A percentile compares a stretch with the other conserved stretches of the same genome.
phyloP scores from a whole-genome alignment of 2,329 filamentous ascomycete genomes.

The Orbilia blumenaviensis region DNA sequence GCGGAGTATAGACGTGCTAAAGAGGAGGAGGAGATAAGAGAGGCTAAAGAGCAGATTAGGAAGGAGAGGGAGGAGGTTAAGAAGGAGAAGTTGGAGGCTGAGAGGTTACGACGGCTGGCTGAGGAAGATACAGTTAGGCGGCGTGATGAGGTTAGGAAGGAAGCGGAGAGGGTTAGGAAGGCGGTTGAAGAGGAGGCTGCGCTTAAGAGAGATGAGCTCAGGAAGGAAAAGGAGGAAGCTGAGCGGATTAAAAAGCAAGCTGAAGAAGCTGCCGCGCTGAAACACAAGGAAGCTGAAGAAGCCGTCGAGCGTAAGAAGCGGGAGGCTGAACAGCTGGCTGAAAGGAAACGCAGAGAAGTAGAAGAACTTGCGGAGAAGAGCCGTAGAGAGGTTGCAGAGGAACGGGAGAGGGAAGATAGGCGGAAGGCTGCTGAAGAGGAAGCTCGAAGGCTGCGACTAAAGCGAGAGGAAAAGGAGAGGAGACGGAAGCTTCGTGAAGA shows the following conservation, averaged over 20 bases:
- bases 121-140: slow-evolving; percentile 29
- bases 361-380: slow-evolving; percentile 79
- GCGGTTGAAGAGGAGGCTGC: slow-evolving; percentile 38
- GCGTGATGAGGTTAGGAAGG: slow-evolving; percentile 39
- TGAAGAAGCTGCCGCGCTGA: slow-evolving; percentile 91
- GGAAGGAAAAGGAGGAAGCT: slow-evolving; percentile 28
- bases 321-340: slow-evolving; percentile 82
- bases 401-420: slow-evolving; percentile 80
- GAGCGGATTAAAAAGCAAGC: slow-evolving; percentile 75
- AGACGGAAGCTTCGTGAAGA: slow-evolving; percentile 87
- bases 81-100: slow-evolving; percentile 41
- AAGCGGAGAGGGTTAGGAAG: slow-evolving; percentile 31
- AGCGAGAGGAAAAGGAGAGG: slow-evolving; percentile 86
- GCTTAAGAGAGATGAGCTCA: not conserved
- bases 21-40: slow-evolving; percentile 41
- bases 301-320: slow-evolving; percentile 87
- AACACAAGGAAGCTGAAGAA: slow-evolving; percentile 88
- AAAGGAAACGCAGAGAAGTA: slow-evolving; percentile 84
- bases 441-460: slow-evolving; percentile 82
- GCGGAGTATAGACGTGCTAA: slow-evolving; percentile 44
- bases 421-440: slow-evolving; percentile 79
- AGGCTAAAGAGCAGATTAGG: slow-evolving; percentile 37
- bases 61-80: slow-evolving; percentile 37
- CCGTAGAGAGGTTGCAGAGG: slow-evolving; percentile 78
- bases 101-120: slow-evolving; percentile 33